Base-by-base conservation (phyloP, 2,329 filamentous ascomycete species). In the Coccinonectria pachysandricola region DNA sequence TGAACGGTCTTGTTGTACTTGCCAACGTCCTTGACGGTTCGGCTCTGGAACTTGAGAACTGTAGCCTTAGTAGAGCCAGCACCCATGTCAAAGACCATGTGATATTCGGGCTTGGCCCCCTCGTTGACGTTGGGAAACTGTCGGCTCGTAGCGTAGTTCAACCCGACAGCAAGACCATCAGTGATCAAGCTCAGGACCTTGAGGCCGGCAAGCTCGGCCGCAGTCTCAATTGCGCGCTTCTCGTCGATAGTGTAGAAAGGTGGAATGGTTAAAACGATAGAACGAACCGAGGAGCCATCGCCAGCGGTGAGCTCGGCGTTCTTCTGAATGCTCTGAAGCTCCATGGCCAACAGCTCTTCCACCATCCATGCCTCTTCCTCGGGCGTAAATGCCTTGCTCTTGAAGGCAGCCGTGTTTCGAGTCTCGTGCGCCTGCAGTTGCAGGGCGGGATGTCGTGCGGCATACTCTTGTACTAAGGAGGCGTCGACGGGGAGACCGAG, bases 21-120 rank as follows among this genome's bases (percentile, higher is more conserved):
- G 40, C 86, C 87, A 29, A 88, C 60, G 44, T 95, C 88, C 66
- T 96, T 98, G 36, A 96, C 79, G 2, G 71, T 77, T 43, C 79
- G 78, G 50, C 82, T 81, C 55, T 95, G 87, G 60, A 98, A 94
- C 46, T 78, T 80, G 51, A 98, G 60, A 27, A 98, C 64, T 6
- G 86, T 91, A 4, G 88, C 88, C 45, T 85, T 93, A 16, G 88
- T 82, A 23, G 85, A 95, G 4, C 91, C 91, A 41, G 91, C 87
- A 41, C 91, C 91, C 87, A 98, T 96, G 52, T 98, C 91, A 49
- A 91, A 98, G 15, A 98, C 75, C 53, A 98, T 61, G 59, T 98
- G 85, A 45, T 87, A 74, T 57, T 98, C 91, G 1, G 91, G 79
- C 61, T 86, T 86, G 39, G 72, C 79, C 28, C 84, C 85, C 28